These are phyloP conservation scores for Xylaria acuta DNA, from an alignment of 495 filamentous ascomycete genomes.

Conservation along the genomic window DNA sequence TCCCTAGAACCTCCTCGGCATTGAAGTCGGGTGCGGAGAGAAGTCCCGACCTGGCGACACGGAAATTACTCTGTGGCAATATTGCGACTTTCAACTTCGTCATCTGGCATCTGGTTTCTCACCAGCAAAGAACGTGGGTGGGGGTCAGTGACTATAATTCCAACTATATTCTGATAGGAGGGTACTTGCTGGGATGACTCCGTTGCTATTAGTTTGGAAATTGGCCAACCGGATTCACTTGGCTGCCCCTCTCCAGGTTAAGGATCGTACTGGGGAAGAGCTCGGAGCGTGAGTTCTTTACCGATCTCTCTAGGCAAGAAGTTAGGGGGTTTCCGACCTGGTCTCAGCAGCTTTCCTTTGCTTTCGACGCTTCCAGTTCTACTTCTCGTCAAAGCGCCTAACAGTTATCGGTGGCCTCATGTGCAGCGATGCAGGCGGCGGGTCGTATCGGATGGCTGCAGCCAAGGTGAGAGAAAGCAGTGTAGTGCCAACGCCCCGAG, in stretches of 20 bases:
- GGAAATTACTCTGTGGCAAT: neutral
- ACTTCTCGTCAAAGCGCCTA: neutral
- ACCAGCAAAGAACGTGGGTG: neutral
- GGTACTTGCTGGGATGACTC: neutral
- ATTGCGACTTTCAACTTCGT: neutral
- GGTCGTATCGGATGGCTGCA: neutral
- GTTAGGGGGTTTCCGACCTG: neutral
- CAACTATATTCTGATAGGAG: neutral
- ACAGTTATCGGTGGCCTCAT: too few relatives aligned
- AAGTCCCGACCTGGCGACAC: neutral
- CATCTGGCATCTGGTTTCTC: neutral
- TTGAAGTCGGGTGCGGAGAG: neutral
- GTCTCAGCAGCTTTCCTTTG: neutral
- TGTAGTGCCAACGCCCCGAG: neutral
- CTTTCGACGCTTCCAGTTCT: neutral
- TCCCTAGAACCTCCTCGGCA: neutral
- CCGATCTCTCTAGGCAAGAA: neutral
- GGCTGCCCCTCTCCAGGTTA: neutral
- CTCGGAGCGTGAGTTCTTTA: neutral
- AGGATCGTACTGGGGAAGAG: neutral
- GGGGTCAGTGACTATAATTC: neutral
- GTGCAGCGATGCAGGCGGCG: neutral
- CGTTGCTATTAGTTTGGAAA: neutral
- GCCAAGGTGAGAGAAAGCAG: conserved; percentile 1
- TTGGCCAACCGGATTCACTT: neutral